A percentile compares a stretch with the other conserved stretches of the same genome.
These are phyloP conservation scores for Rubia tinctorum DNA, from an alignment of 305 asterid species.

Conservation along the genomic window DNA sequence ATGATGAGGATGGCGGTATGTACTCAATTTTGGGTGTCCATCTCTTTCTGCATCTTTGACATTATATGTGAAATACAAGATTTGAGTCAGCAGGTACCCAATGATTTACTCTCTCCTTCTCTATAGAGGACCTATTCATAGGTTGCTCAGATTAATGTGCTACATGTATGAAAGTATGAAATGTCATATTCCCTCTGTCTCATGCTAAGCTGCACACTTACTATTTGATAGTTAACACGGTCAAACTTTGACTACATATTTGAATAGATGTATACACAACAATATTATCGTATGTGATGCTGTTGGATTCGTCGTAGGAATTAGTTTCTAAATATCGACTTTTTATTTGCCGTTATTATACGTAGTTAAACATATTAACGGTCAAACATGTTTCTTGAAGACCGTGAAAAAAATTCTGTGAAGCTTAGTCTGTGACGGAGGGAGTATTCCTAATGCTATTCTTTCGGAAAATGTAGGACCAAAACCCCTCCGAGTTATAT, in stretches of 20 bases:
- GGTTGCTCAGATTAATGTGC: constrained; percentile 1
- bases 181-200: background rate
- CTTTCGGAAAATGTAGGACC: constrained; percentile 49
- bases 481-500: constrained; percentile 82
- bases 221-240: too few species aligned
- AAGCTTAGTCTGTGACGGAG: too few species aligned
- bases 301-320: too few species aligned
- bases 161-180: background rate
- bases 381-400: too few species aligned
- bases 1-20: constrained; percentile 60
- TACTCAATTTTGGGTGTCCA: background rate
- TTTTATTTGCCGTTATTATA: too few species aligned
- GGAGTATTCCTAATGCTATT: constrained; percentile 8
- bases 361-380: too few species aligned
- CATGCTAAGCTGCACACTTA: too few species aligned
- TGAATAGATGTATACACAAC: too few species aligned
- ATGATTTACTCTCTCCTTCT: background rate
- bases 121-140: background rate
- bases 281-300: too few species aligned
- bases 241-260: too few species aligned
- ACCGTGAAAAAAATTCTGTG: too few species aligned
- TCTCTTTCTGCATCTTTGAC: background rate
- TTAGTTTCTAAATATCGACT: too few species aligned
- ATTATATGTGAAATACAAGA: background rate
- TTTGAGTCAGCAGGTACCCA: background rate